Conservation (phyloP, 1,284 basidiomycete species). For the Cutaneotrichosporon cavernicola region DNA sequence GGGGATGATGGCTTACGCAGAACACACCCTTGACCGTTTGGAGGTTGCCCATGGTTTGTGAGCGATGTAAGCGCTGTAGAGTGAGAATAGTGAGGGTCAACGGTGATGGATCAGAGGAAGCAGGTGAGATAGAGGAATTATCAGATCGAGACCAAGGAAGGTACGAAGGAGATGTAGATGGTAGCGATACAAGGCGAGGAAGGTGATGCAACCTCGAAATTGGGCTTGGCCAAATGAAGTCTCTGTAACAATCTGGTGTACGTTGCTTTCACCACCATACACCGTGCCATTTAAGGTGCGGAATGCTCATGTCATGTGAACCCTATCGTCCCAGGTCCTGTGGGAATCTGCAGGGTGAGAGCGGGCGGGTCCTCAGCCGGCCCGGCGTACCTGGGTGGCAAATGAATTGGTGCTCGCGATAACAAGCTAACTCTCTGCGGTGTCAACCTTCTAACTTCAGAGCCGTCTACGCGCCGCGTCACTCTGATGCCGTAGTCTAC, state of each 20-base stretch:
- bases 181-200: not conserved
- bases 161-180: not conserved
- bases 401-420: slow-evolving; percentile 1
- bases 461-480: not conserved
- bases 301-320: not conserved
- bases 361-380: not conserved
- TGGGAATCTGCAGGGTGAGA: not conserved
- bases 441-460: not conserved
- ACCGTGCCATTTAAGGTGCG: not conserved
- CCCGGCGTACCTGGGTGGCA: slow-evolving; percentile 6
- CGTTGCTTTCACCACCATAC: too few species aligned
- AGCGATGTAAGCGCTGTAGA: not conserved
- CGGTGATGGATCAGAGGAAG: not conserved
- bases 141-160: slow-evolving; percentile 6
- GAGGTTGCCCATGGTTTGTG: slow-evolving; percentile 7
- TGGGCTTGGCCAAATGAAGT: not conserved
- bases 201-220: not conserved
- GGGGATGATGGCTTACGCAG: not conserved
- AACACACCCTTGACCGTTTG: slow-evolving; percentile 11
- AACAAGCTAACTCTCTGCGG: not conserved
- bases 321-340: not conserved
- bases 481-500: not conserved
- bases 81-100: not conserved
- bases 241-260: too few species aligned
- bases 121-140: not conserved